A percentile compares a stretch with the other conserved stretches of the same genome.
These are phyloP conservation scores for Fallopia convolvulus DNA, from an alignment of 148 eudicot species.

Conservation along the genomic window DNA sequence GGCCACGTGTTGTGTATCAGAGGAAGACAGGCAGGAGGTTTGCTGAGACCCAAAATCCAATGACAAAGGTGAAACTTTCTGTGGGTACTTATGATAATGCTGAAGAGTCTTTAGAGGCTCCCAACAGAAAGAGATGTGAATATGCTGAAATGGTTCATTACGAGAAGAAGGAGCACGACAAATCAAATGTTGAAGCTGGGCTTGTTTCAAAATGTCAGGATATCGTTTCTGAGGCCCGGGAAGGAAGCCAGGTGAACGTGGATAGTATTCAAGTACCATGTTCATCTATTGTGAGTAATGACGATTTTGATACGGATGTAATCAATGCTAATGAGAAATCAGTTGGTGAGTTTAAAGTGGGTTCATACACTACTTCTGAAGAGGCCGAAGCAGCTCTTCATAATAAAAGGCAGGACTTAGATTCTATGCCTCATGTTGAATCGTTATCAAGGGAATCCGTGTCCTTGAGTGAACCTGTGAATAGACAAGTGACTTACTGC, in stretches of 20 bases:
- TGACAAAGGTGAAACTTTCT: not conserved
- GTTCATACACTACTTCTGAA: constrained; percentile 4
- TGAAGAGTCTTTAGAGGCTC: constrained; percentile 16
- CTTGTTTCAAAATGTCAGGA: not conserved
- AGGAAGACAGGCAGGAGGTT: not conserved
- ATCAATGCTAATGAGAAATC: constrained; percentile 29
- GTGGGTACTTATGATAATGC: constrained; percentile 12
- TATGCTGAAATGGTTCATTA: not conserved
- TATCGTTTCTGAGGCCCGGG: not conserved
- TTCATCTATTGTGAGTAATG: not conserved
- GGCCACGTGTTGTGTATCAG: constrained; percentile 2
- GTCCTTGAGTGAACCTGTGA: not conserved
- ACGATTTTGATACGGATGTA: constrained; percentile 16
- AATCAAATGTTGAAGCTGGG: not conserved
- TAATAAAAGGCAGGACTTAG: not conserved
- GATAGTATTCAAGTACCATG: not conserved
- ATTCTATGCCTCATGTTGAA: not conserved
- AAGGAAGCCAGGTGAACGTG: not conserved
- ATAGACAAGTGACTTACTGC: not conserved
- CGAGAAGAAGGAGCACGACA: not conserved
- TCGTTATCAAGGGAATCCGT: not conserved
- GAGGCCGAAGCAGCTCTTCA: not conserved
- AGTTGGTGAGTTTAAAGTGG: constrained; percentile 28
- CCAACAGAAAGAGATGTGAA: constrained; percentile 9
- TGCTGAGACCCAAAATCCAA: not conserved